Base-by-base conservation (phyloP, 2,329 filamentous ascomycete genomes). In the Xylariaceae sp. region DNA sequence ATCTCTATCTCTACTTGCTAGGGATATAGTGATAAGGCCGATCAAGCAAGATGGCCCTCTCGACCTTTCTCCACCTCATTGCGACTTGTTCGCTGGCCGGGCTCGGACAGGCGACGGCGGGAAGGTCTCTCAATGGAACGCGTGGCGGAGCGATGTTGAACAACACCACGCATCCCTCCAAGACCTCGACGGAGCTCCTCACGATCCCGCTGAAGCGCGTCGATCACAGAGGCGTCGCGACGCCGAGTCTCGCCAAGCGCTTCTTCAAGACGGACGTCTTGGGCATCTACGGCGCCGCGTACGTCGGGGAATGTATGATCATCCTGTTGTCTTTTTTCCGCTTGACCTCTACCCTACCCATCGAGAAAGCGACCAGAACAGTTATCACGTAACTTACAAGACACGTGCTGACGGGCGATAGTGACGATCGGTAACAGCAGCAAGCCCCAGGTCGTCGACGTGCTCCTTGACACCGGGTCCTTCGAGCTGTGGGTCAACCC, bases 401-500 rank as follows among this genome's bases (percentile, higher is more conserved):
- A n/a, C n/a, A 3, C 12, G n/a, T 47, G 44, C 63, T 65, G 44
- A 66, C 45, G 1, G 20, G 20, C n/a, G 48, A 51, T 14, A 80
- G 78, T 81, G 41, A 68, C 71, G 21, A 71, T 81, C 21, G 79
- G 79, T 23, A 73, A 70, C 1, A 73, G 76, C 40, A 37, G 50
- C 1, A 59, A 50, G 4, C 66, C 70, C 1, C 79, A 81, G 59
- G 70, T 63, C 10, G 69, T 81, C 37, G 75, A 77, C 10, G 77
- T 81, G 37, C 73, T 81, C 40, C 71, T 81, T 52, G 79, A 81
- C 56, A 81, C 79, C 0, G 81, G 81, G 16, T 83, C 81, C 4
- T 78, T 77, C 59, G 79, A 82, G 65, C 74, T 83, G 7, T 84
- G 81, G 81, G 78, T 83, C 43, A 81, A 83, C 56, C 80, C 81